A percentile compares a stretch with the other conserved stretches of the same genome.
Evolutionary conservation across 495 filamentous ascomycete species (phyloP).

Genomic region (Podospora pseudoanserina): DNA sequence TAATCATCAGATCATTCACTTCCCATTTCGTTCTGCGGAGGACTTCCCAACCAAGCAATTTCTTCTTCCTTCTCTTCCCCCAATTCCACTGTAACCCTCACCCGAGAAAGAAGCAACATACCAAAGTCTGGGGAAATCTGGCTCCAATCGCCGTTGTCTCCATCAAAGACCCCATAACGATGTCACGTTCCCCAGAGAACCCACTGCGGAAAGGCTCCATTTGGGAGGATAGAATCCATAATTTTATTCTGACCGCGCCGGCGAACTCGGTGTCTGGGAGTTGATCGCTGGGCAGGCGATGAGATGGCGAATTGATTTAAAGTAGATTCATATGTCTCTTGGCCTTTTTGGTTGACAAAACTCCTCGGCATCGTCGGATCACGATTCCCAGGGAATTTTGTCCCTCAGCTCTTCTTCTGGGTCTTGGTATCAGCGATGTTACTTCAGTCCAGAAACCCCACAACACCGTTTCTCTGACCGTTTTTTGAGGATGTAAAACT

Average conservation of each 20-base stretch:
- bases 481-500: neutral
- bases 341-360: neutral
- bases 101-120: neutral
- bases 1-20: neutral
- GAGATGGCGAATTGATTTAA: too few species aligned
- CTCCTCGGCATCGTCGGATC: too few species aligned
- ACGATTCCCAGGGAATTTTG: too few species aligned
- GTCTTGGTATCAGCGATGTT: neutral
- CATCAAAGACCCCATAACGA: too few species aligned
- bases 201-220: too few species aligned
- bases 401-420: neutral
- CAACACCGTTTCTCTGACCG: neutral
- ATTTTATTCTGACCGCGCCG: too few species aligned
- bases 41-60: neutral
- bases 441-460: neutral
- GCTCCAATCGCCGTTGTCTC: too few species aligned
- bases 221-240: too few species aligned
- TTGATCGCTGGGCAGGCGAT: too few species aligned
- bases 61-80: neutral
- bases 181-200: too few species aligned
- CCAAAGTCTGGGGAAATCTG: too few species aligned
- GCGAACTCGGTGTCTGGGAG: too few species aligned
- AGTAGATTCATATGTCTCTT: neutral
- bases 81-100: neutral
- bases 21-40: neutral